Base-by-base conservation (phyloP, 2,329 filamentous ascomycete species). In the Claviceps arundinis region DNA sequence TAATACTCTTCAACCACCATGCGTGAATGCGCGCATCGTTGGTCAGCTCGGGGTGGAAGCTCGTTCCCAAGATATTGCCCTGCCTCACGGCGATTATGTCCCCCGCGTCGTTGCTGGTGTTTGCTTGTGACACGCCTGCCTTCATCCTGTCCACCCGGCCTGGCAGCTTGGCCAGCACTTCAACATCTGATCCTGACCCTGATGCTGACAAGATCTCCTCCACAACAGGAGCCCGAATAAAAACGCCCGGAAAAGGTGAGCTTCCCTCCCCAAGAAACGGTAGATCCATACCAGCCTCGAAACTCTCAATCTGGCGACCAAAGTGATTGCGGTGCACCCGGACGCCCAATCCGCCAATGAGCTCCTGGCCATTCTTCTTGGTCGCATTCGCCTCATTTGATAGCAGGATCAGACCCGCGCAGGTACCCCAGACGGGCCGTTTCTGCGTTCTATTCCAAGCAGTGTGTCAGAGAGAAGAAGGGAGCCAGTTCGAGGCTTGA, bases 311-410 rank as follows among this genome's bases (percentile, higher is more conserved):
- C 68, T 98, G 93, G 51, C 91, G 80, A 3, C 93, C 93, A 63
- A 96, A 98, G 67, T 96, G 89, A 64, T 97, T 98, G 47, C 93
- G 79, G 63, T 94, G 89, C 37, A 97, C 90, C 46, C 88, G 77
- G 38, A 98, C 90, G 62, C 89, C 84, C 40, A 98, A 76, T 2
- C 93, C 93, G 14, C 93, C 93, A 56, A 98, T 89, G 51, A 97
- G 77, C 54, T 95, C 89, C 67, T 97, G 93, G 0, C 91, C 91
- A 44, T 89, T 89, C 61, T 86, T 83, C 66, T 96, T 97, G 40
- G 87, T 89, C 56, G 84, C 80, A 65, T 91, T 95, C 48, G 89
- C 91, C 54, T 85, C 82, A 62, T 95, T 87, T 2, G 89, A 85
- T 48, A 98, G 82, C 48, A 97, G 73, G 59, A 98, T 96, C 53